Evolutionary conservation across 2,329 filamentous ascomycete species (phyloP), one percentile per base, ranked within the genome.

Genomic region (Dactylella cylindrospora): DNA sequence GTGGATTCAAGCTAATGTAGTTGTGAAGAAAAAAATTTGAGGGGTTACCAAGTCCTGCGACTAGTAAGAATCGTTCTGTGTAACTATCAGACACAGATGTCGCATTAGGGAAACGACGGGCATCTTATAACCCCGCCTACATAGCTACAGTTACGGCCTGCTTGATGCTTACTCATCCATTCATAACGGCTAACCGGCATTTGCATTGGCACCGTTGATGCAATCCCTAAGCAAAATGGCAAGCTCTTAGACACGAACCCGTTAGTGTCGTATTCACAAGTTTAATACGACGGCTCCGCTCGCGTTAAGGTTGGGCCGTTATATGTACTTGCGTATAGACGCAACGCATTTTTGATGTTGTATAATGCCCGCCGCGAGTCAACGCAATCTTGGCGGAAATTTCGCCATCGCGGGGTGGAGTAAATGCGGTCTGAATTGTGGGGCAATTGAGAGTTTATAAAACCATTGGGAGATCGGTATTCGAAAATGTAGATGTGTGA

Each of bases 341-440:
- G 13, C 47, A 52, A 61, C 54, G 26, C 40, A 38, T 5, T 13
- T 49, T 19, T 7, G n/a, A 51, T 17, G 54, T 60, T 60, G 54
- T 26, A 60, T 25, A 51, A 45, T 60, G 29, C 38, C 10, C n/a
- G n/a, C 15, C 12, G 23, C 9, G 29, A 23, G 31, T 29, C 33
- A 52, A 61, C 54, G 46, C 46, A 61, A 61, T 61, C 40, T 61
- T 47, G 54, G 54, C 54, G 46, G 22, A 61, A 52, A 61, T 61
- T 61, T 53, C 54, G 47, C 54, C 46, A 52, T 61, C 40, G 39
- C 29, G 40, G 40, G 54, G 54, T 50, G 53, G 53, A 45, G 53
- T 23, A 23, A 26, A 22, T 23, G 31, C 9, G 32, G n/a, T n/a
- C n/a, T n/a, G n/a, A n/a, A n/a, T n/a, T n/a, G n/a, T n/a, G n/a